Evolutionary conservation across 306 rosid species (phyloP), one percentile per base, ranked within the genome.

Genomic region (Prunus salicina): DNA sequence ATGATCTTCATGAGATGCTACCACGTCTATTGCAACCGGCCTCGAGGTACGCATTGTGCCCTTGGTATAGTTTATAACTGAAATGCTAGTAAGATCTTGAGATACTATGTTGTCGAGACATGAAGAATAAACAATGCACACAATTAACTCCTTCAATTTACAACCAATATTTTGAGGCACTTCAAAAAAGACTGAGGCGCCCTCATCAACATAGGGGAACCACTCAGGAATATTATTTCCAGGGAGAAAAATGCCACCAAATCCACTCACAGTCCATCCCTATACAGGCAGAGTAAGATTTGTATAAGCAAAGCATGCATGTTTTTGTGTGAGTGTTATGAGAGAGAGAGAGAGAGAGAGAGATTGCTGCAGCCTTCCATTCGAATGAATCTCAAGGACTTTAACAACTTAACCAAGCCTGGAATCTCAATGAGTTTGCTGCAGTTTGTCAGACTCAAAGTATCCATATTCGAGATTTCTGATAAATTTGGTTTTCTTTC

Each of bases 281-380:
- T 77, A 38, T 45, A 55, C 9, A 38, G 43, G 9, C 43, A 6
- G 43, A 38, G 43, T 38, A 38, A 38, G 43, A 38, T 38, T 38
- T 38, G 43, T 38, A 38, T 7, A 7, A 38, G 43, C 43, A 7
- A 34, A 34, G 1, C 0, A 38, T 38, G 43, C 43, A 38, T 38
- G 9, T 38, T 38, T 38, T 19, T 18, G 50, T 25, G 18, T 32
- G 20, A 61, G 19, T 64, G 25, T 34, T 5, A 22, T 16, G 69
- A 34, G 70, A 38, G 25, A 65, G 61, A 6, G 61, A 52, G 70
- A 41, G 27, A 65, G 51, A 47, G 61, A 46, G 60, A 64, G 52
- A 12, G 58, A 72, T 52, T 80, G 50, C 25, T 72, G 71, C 79
- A 76, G n/a, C 76, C 76, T 52, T 47, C 77, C 74, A 76, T 55